phyloP scores from a whole-genome alignment of 1,284 basidiomycete genomes.

The Abortiporus biennis region DNA sequence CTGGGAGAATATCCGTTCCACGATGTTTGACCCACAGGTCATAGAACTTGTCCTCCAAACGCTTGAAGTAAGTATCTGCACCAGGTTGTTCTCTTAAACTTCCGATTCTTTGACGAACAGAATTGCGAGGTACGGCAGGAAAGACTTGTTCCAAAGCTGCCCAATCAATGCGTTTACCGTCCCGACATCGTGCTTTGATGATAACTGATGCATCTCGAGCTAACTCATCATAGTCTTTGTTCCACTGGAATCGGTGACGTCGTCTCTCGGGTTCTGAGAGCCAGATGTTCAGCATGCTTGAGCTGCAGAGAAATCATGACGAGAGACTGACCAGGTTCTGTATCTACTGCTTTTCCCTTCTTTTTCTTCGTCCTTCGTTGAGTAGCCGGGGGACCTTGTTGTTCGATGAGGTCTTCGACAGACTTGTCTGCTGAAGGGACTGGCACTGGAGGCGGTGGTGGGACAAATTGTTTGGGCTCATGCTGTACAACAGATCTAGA shows the following conservation, averaged over 20 bases:
- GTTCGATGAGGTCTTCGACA: constrained; percentile 45
- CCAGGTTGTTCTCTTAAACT: constrained; percentile 59
- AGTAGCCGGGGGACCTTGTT: constrained; percentile 44
- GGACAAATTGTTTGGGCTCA: too few relatives aligned
- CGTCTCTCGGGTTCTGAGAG: constrained; percentile 28
- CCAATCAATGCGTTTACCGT: constrained; percentile 57
- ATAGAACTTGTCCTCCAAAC: constrained; percentile 80
- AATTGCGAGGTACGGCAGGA: constrained; percentile 61
- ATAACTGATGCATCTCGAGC: constrained; percentile 80
- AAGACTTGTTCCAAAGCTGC: constrained; percentile 74
- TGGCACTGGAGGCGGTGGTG: constrained; percentile 29
- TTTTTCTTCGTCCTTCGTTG: constrained; percentile 29
- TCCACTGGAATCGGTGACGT: constrained; percentile 77
- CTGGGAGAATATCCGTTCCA: constrained; percentile 62
- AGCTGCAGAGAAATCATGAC: not conserved
- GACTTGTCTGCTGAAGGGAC: constrained; percentile 44
- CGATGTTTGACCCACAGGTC: constrained; percentile 70
- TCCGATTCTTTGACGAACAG: constrained; percentile 55
- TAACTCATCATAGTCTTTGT: constrained; percentile 79
- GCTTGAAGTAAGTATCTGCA: constrained; percentile 68
- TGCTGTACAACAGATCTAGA: too few relatives aligned
- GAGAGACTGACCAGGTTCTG: constrained; percentile 5
- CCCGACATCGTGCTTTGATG: constrained; percentile 71
- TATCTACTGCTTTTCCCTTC: constrained; percentile 27
- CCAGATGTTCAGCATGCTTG: not conserved